Base-by-base conservation (phyloP, 257 asterid species). In the Nicotiana sylvestris region DNA sequence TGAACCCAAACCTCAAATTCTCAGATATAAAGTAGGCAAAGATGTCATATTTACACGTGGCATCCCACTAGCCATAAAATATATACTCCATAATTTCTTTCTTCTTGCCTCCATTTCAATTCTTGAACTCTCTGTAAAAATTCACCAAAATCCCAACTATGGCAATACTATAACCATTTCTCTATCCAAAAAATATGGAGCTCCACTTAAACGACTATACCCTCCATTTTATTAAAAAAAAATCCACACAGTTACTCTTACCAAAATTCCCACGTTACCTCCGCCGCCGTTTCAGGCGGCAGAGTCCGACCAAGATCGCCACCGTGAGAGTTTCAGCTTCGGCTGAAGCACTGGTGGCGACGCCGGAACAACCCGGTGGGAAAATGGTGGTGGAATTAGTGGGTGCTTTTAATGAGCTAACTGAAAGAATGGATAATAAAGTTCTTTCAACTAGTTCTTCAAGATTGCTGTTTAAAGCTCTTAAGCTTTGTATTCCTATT, bases 311-410 rank as follows among this genome's bases (percentile, higher is more conserved):
- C n/a, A 8, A n/a, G 6, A 69, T 46, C 3, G 51, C 37, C 37
- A 6, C 58, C 58, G 18, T 15, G 29, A 8, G 46, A 3, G 80
- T 16, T 13, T 27, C 80, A 1, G 27, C 29, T 0, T 15, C 46
- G 0, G 49, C 12, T 1, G 74, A 25, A 8, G 33, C 66, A 9
- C 16, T 49, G 43, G 80, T 51, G 80, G 80, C 8, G 46, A n/a
- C 64, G 16, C 89, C 89, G 77, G 98, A 93, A 85, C 97, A 95
- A n/a, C 91, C 95, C 4, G 99, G 99, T 21, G 99, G 99, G 57
- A 95, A 92, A 91, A 92, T 94, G 98, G 97, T 94, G 76, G 97
- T 92, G 80, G 97, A 95, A 83, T 85, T 95, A 61, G 98, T 95
- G 6, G 97, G 97, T 79, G 96, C 97, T 17, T 95, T 94, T 90